These are phyloP conservation scores for Brassica incana DNA, from an alignment of 345 rosid species.

Conservation along the genomic window DNA sequence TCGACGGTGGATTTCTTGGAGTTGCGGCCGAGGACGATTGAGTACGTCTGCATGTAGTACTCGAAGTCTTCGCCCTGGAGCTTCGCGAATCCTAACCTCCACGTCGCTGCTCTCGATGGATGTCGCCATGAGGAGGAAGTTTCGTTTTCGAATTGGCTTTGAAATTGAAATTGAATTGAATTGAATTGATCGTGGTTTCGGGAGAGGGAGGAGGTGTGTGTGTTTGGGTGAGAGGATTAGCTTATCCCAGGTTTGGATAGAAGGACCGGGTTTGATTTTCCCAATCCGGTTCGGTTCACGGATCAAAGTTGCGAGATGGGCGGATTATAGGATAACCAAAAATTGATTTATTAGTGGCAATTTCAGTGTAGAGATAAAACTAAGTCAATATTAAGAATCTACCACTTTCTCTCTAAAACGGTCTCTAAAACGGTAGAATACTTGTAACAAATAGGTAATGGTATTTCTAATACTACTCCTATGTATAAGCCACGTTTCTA, in stretches of 20 bases:
- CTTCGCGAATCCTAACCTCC: constrained; percentile 95
- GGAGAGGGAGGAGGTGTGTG: background rate
- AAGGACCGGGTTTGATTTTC: background rate
- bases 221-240: background rate
- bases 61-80: constrained; percentile 95
- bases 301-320: background rate
- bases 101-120: constrained; percentile 55
- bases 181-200: background rate
- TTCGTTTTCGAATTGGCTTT: background rate
- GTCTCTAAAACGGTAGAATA: no score
- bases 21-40: constrained; percentile 84
- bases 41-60: constrained; percentile 94
- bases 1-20: constrained; percentile 92
- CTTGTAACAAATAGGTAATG: no score
- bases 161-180: background rate
- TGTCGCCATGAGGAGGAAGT: background rate
- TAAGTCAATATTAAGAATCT: no score
- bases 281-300: background rate
- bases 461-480: no score
- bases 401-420: no score
- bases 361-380: no score
- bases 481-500: no score
- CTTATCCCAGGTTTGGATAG: background rate
- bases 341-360: no score
- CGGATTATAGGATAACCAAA: no score